These are phyloP conservation scores for Multifurca ochricompacta DNA, from an alignment of 768 basidiomycete genomes.

Conservation along the genomic window DNA sequence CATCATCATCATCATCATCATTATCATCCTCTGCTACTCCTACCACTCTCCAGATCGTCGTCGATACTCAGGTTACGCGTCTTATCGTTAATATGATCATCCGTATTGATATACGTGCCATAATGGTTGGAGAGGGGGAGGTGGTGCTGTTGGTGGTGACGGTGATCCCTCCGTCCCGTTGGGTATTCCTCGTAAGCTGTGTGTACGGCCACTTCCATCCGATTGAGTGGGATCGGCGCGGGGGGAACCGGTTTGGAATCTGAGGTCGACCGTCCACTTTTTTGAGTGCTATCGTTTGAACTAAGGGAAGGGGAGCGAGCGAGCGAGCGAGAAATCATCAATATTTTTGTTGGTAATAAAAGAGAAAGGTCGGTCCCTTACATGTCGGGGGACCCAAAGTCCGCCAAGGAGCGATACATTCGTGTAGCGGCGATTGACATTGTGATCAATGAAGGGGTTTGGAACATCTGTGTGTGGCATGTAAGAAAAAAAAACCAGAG, in stretches of 20 bases:
- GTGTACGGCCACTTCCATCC: neutral
- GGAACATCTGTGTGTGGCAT: neutral
- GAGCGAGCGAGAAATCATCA: no score
- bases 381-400: neutral
- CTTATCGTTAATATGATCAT: neutral
- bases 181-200: neutral
- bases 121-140: neutral
- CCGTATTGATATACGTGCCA: neutral
- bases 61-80: neutral
- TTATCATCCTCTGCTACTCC: neutral
- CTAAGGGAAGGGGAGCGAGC: neutral
- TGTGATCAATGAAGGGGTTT: neutral
- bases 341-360: no score
- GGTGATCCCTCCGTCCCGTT: neutral
- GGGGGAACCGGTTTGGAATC: neutral
- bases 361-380: no score
- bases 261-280: neutral
- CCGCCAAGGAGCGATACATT: neutral
- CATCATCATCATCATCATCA: no score
- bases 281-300: neutral
- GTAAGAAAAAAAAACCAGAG: no score
- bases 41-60: neutral
- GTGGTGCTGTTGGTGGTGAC: no score
- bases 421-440: conserved; percentile 7
- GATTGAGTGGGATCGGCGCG: neutral